phyloP scores from a whole-genome alignment of 306 rosid genomes.

The Malus orientalis region DNA sequence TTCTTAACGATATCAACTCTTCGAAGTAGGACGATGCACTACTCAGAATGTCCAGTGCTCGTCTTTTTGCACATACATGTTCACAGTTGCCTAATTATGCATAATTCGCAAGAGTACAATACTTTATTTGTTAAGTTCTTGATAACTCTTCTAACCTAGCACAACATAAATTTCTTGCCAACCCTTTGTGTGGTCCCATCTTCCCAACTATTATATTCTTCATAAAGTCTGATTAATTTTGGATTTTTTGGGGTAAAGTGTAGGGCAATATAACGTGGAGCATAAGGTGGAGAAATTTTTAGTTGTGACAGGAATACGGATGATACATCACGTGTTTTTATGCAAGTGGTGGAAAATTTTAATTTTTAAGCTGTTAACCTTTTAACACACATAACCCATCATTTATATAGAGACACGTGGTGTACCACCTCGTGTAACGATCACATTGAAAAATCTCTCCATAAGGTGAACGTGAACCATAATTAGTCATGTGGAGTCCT shows the following conservation, averaged over 20 bases:
- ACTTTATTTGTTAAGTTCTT: background rate
- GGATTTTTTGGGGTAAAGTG: background rate
- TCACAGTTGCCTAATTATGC: background rate
- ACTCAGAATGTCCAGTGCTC: background rate
- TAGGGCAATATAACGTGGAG: background rate
- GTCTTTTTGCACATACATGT: background rate
- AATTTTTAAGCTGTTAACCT: too few species aligned
- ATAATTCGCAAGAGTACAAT: background rate
- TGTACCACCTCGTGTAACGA: too few species aligned
- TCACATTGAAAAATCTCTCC: too few species aligned
- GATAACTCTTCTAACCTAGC: background rate
- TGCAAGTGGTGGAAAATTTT: too few species aligned
- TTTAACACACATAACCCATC: too few species aligned
- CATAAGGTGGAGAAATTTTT: background rate
- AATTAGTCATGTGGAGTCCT: slow-evolving; percentile 13
- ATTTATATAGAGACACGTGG: too few species aligned
- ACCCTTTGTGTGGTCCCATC: background rate
- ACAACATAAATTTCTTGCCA: background rate
- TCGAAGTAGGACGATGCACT: too few species aligned
- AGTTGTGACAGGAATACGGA: too few species aligned
- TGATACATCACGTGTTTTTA: too few species aligned
- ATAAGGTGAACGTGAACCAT: background rate
- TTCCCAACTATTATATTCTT: background rate
- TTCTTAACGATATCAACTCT: too few species aligned
- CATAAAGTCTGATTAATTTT: background rate